phyloP scores from a whole-genome alignment of 2,329 filamentous ascomycete species.

The Microcyclosporella mali region DNA sequence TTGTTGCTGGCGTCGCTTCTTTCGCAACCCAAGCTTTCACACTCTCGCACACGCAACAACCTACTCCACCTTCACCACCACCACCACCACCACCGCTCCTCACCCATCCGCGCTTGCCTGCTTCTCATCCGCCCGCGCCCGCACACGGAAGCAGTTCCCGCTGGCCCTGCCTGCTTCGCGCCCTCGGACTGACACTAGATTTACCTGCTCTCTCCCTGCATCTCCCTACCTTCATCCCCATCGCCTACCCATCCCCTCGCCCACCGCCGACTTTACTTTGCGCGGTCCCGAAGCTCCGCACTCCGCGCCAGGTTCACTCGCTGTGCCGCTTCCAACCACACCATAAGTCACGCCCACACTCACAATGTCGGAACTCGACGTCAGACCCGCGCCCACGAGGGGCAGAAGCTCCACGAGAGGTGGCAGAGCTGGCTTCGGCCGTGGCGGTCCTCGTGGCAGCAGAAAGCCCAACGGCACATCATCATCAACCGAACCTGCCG shows the following conservation, averaged over 20 bases:
- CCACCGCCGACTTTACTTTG: not conserved
- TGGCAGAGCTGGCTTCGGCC: conserved; percentile 64
- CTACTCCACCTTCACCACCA: too few relatives aligned
- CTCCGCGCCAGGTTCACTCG: not conserved
- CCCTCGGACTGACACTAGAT: too few relatives aligned
- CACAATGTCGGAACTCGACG: conserved; percentile 89
- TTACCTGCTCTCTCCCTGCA: too few relatives aligned
- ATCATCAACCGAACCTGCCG: conserved; percentile 64
- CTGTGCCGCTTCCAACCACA: not conserved
- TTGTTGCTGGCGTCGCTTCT: too few relatives aligned
- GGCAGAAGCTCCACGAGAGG: conserved; percentile 87
- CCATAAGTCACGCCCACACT: conserved; percentile 14
- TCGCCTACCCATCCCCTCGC: not conserved
- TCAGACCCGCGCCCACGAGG: conserved; percentile 73
- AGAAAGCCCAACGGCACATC: conserved; percentile 37
- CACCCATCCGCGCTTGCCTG: too few relatives aligned
- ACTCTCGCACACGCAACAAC: too few relatives aligned
- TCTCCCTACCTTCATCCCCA: not conserved
- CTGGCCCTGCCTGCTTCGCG: too few relatives aligned
- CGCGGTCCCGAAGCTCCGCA: not conserved
- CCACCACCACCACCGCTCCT: too few relatives aligned
- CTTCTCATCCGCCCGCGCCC: too few relatives aligned
- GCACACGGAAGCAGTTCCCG: too few relatives aligned
- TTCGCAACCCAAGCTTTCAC: too few relatives aligned
- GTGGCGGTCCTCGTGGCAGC: conserved; percentile 42